Percentiles rank a stretch among this genome's conserved stretches.
Evolutionary conservation across 371 early-diverging fungal genomes (phyloP).

Genomic region (Dinochytrium kinnereticum): DNA sequence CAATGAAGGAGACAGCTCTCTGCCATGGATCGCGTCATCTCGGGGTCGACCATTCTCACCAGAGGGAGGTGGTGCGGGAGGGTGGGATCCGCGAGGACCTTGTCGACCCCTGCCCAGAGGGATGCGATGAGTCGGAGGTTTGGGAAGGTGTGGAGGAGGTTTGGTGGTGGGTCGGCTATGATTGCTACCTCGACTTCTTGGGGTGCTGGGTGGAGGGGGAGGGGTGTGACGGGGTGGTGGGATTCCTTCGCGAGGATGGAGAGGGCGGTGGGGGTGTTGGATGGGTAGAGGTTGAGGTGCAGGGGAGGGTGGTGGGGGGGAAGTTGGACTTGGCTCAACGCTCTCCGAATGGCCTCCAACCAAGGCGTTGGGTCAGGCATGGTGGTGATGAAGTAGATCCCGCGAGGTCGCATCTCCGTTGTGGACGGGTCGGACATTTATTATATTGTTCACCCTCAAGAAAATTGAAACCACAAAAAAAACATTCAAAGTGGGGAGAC

Average conservation of each 20-base stretch:
- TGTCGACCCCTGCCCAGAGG: conserved; percentile 25
- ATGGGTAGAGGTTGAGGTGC: not conserved
- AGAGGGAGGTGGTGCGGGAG: not conserved
- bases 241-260: not conserved
- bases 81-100: conserved; percentile 7
- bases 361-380: conserved; percentile 8
- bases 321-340: not conserved
- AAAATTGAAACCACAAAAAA: no score
- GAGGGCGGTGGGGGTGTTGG: not conserved
- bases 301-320: not conserved
- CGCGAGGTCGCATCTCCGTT: not conserved
- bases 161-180: conserved; percentile 8
- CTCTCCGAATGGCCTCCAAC: not conserved
- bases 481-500: not conserved
- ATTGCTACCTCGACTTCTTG: conserved; percentile 6
- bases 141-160: not conserved
- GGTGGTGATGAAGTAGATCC: conserved; percentile 3
- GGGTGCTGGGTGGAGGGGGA: not conserved
- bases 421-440: no score
- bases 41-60: conserved; percentile 22
- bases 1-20: not conserved
- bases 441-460: no score
- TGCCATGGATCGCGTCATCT: conserved; percentile 18
- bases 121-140: conserved; percentile 18
- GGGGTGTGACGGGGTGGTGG: not conserved